Conservation (phyloP, 192 early-diverging fungal genomes). For the Backusella macrospora region DNA sequence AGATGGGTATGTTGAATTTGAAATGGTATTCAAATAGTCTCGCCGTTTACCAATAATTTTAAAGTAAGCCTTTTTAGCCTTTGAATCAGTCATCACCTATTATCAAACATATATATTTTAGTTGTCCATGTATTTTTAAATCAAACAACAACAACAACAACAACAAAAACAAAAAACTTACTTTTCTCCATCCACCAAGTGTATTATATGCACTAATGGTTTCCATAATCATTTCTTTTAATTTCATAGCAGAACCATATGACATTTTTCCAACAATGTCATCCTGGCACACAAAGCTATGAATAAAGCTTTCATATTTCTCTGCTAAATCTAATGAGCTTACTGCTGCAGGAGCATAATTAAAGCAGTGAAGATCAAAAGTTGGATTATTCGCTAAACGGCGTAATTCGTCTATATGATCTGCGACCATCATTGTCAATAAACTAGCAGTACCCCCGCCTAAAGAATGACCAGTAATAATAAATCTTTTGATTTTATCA, state of each 20-base stretch:
- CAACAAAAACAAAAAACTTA: neutral
- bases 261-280: constrained; percentile 65
- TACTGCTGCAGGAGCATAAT: constrained; percentile 58
- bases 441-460: constrained; percentile 63
- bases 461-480: constrained; percentile 67
- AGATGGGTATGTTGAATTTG: constrained; percentile 21
- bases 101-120: neutral
- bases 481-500: constrained; percentile 41
- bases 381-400: constrained; percentile 40
- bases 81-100: constrained; percentile 28
- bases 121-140: neutral
- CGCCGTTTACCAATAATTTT: constrained; percentile 27
- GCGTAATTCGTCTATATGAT: constrained; percentile 42
- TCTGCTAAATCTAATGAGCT: constrained; percentile 50
- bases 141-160: neutral
- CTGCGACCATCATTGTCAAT: constrained; percentile 63
- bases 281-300: constrained; percentile 59
- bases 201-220: constrained; percentile 42
- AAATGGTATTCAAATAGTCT: constrained; percentile 16
- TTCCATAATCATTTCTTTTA: constrained; percentile 61
- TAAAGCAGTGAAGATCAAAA: constrained; percentile 47
- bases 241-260: constrained; percentile 67
- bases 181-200: constrained; percentile 30
- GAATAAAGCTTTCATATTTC: constrained; percentile 52
- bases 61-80: constrained; percentile 30